Conservation (phyloP, 2,329 filamentous ascomycete genomes). For the Pyrenochaeta sp. region DNA sequence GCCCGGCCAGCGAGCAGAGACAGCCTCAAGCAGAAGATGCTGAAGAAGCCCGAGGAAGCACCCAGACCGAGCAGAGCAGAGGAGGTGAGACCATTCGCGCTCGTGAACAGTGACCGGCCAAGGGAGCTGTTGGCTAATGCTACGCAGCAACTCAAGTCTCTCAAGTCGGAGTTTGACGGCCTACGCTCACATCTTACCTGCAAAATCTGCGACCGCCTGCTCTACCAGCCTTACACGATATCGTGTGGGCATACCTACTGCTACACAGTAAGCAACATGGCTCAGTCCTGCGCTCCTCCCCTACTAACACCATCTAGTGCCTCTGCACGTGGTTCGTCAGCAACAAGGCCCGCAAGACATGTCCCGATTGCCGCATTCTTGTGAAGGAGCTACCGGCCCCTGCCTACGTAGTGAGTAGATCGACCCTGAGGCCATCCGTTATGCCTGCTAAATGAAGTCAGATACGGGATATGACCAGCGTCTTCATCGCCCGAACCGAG, state of each 20-base stretch:
- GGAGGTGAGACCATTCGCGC: slow-evolving; percentile 34
- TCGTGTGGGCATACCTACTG: slow-evolving; percentile 76
- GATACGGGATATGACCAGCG: slow-evolving; percentile 70
- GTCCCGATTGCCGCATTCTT: slow-evolving; percentile 71
- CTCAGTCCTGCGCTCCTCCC: slow-evolving; percentile 13
- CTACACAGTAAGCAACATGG: slow-evolving; percentile 63
- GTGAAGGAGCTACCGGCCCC: slow-evolving; percentile 69
- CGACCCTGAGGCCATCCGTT: background rate
- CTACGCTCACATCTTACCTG: slow-evolving; percentile 70
- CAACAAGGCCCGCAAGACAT: slow-evolving; percentile 68
- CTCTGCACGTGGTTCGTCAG: slow-evolving; percentile 64
- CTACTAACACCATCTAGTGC: slow-evolving; percentile 56
- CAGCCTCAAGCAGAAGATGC: slow-evolving; percentile 51
- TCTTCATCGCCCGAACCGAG: slow-evolving; percentile 68
- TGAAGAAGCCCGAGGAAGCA: slow-evolving; percentile 44
- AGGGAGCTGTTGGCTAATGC: slow-evolving; percentile 30
- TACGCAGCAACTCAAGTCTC: slow-evolving; percentile 49
- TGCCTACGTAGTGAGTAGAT: slow-evolving; percentile 65
- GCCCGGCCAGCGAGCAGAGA: slow-evolving; percentile 47
- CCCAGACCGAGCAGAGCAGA: slow-evolving; percentile 45
- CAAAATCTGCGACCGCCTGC: slow-evolving; percentile 72
- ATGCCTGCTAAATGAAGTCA: slow-evolving; percentile 33
- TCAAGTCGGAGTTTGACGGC: slow-evolving; percentile 64
- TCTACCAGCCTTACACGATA: slow-evolving; percentile 75
- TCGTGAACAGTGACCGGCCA: slow-evolving; percentile 12